Evolutionary conservation across 805 yeast species (phyloP), one percentile per base, ranked within the genome.

Genomic region (Candida multigemmis): DNA sequence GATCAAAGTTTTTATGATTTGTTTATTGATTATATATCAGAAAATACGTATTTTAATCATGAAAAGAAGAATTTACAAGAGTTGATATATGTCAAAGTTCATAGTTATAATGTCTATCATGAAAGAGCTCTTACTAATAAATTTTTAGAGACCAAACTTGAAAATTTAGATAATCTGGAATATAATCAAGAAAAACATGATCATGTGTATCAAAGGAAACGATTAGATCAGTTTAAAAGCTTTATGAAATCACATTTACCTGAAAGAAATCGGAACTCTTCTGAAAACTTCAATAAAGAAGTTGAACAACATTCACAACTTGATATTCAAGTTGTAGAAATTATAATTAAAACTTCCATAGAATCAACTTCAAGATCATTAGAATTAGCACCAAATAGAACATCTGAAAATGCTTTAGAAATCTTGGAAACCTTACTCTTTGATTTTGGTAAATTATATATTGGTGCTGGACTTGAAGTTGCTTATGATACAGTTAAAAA

Each of bases 301-400:
- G 21, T 23, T 6, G 30, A 28, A 21, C 21, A 26, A 14, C 45
- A 35, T 23, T 33, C 45, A 2, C 41, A 42, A 10, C 36, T 68
- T 23, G 60, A 63, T 16, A 45, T 77, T 5, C 40, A 53, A 10
- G 55, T 62, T 14, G 74, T 82, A 2, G 87, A 83, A 37, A 56
- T 63, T 3, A 68, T 83, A 31, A 56, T 85, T 21, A 77, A 75
- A 37, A 70, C 81, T 11, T 68, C 77, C 6, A 78, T 84, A 19
- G 96, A 86, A 51, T 68, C 87, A 1, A 60, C 85, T 4, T 78
- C 87, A 2, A 64, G 96, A 44, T 62, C 79, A 3, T 65, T 83
- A 41, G 95, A 85, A 46, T 57, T 84, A 20, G 65, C 76, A 0
- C 83, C 89, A 1, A 56, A 58, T 15, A 74, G 68, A 32, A 60